Conservation (phyloP, 139 green algal genomes). For the Tetratostichococcus sp. region DNA sequence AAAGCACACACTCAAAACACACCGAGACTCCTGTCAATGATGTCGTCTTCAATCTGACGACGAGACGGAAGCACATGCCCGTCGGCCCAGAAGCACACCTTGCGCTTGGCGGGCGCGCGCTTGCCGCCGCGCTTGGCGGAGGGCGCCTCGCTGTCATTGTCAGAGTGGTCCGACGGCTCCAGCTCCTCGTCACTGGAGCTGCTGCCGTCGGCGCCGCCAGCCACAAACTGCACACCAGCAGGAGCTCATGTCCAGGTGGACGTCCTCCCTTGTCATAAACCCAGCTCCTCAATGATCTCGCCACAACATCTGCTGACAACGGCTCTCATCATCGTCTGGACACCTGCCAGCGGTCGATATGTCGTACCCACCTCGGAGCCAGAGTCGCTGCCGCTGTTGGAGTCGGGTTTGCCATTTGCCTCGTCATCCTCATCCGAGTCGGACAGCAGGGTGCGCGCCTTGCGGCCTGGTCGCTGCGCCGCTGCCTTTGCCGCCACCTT, state of each 20-base stretch:
- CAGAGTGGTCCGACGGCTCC: neutral
- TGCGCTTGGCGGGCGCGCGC: constrained; percentile 15
- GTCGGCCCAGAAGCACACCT: too few relatives aligned
- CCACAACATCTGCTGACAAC: too few relatives aligned
- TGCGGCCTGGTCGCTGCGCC: neutral
- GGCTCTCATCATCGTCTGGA: too few relatives aligned
- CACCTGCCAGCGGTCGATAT: too few relatives aligned
- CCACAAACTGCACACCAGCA: neutral
- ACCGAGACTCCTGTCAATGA: too few relatives aligned
- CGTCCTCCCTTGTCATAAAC: too few relatives aligned
- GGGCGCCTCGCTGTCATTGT: neutral
- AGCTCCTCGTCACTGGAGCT: constrained; percentile 5
- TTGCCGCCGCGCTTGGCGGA: constrained; percentile 13
- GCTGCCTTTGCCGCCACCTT: constrained; percentile 19
- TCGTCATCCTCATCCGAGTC: constrained; percentile 32
- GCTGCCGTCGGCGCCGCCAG: neutral
- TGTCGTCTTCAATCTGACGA: too few relatives aligned
- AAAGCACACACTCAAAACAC: too few relatives aligned
- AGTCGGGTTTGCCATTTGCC: neutral
- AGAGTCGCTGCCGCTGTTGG: constrained; percentile 13
- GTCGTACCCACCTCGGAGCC: neutral
- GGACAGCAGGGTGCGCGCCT: neutral
- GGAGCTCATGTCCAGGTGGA: too few relatives aligned
- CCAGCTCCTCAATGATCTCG: too few relatives aligned
- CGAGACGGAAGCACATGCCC: too few relatives aligned